Evolutionary conservation across 1,284 basidiomycete species (phyloP).

Genomic region (Trichosporon ovoides): DNA sequence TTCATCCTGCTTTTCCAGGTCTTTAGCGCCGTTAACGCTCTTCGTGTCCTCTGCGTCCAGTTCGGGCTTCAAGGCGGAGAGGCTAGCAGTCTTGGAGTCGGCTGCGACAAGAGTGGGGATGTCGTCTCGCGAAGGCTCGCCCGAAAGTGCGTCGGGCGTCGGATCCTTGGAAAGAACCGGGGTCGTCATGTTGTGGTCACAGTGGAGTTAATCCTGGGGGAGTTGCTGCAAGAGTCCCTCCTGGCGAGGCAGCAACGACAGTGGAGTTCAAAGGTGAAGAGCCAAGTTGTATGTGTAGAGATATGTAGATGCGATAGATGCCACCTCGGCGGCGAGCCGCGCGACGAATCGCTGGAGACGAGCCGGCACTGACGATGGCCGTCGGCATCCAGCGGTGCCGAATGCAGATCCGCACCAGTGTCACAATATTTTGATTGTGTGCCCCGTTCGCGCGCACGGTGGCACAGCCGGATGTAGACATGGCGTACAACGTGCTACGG

Average conservation of each 20-base stretch:
- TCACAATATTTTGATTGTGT: no score
- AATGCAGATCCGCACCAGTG: no score
- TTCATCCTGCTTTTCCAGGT: not conserved
- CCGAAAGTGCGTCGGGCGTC: not conserved
- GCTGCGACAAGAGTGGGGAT: not conserved
- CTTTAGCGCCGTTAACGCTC: not conserved
- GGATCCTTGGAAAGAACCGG: not conserved
- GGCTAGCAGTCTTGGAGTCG: conserved; percentile 6
- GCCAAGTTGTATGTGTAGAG: no score
- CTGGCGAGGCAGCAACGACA: not conserved
- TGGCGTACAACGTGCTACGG: no score
- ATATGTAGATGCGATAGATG: not conserved
- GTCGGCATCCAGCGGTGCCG: not conserved
- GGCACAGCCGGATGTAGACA: no score
- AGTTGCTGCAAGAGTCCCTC: not conserved
- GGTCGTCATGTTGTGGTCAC: not conserved
- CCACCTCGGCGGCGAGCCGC: not conserved
- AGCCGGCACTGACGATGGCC: not conserved
- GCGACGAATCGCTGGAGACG: not conserved
- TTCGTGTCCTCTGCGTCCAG: not conserved
- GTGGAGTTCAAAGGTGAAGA: no score
- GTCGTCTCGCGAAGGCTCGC: not conserved
- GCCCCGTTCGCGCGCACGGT: no score
- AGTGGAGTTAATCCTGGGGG: not conserved
- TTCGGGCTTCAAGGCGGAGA: not conserved